Conservation (phyloP, 768 basidiomycete species). For the Boletus sp. region DNA sequence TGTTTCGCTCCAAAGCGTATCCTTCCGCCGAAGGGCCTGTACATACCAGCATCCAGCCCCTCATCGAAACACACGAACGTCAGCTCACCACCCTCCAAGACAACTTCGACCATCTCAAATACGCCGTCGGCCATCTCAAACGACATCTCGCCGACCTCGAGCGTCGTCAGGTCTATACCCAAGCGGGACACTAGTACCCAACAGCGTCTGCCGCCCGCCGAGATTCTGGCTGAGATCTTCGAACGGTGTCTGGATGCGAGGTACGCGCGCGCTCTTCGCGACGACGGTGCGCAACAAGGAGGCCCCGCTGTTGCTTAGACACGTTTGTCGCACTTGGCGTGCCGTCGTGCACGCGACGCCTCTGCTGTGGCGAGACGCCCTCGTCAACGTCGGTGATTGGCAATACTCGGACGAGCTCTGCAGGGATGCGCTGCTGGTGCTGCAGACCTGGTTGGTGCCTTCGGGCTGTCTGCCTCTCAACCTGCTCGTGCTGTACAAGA, state of each 20-base stretch:
- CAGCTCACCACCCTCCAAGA: slow-evolving; percentile 13
- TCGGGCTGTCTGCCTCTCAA: slow-evolving; percentile 24
- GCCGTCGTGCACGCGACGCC: slow-evolving; percentile 25
- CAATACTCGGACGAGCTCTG: slow-evolving; percentile 19
- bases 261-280: neutral
- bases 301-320: slow-evolving; percentile 29
- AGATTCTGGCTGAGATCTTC: slow-evolving; percentile 28
- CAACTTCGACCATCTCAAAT: too few species aligned
- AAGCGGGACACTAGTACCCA: slow-evolving; percentile 19
- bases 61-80: slow-evolving; percentile 16
- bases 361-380: slow-evolving; percentile 25
- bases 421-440: slow-evolving; percentile 16
- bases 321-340: slow-evolving; percentile 32
- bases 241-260: slow-evolving; percentile 17
- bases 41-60: slow-evolving; percentile 9
- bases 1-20: slow-evolving; percentile 16
- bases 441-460: slow-evolving; percentile 21
- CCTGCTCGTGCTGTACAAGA: slow-evolving; percentile 19
- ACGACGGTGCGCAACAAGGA: neutral
- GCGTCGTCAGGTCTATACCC: slow-evolving; percentile 1
- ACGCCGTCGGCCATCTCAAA: slow-evolving; percentile 9
- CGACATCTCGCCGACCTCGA: slow-evolving; percentile 12
- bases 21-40: slow-evolving; percentile 10
- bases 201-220: slow-evolving; percentile 28
- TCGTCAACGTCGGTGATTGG: slow-evolving; percentile 20